phyloP scores from a whole-genome alignment of 768 basidiomycete genomes.

The Mycena indigotica region DNA sequence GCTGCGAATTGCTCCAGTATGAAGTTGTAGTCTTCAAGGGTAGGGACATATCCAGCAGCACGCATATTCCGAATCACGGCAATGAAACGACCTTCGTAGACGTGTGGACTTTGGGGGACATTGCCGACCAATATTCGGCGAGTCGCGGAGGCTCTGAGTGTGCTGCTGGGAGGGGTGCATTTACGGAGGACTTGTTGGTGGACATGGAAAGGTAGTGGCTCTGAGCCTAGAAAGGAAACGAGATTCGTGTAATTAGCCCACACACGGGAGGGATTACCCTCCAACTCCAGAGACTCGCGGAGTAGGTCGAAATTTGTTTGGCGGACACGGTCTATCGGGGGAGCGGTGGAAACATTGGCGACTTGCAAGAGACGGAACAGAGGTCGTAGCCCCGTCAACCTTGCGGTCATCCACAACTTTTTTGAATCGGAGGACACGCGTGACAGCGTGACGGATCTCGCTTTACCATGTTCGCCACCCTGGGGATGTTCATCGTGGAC shows the following conservation, averaged over 20 bases:
- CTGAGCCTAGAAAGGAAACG: constrained; percentile 48
- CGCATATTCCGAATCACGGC: constrained; percentile 72
- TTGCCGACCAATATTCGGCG: constrained; percentile 43
- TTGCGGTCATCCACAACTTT: background rate
- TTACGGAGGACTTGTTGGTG: constrained; percentile 72
- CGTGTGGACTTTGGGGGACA: constrained; percentile 43
- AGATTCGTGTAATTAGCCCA: constrained; percentile 69
- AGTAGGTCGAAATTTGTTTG: constrained; percentile 20
- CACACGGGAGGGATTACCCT: constrained; percentile 49
- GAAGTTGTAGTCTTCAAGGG: constrained; percentile 74
- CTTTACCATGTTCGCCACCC: constrained; percentile 49
- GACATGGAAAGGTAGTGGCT: constrained; percentile 59
- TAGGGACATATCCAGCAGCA: constrained; percentile 45
- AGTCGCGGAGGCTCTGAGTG: constrained; percentile 48
- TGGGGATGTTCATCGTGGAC: constrained; percentile 93
- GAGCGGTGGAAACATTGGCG: background rate
- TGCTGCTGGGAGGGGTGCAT: constrained; percentile 53
- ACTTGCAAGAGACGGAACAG: constrained; percentile 9
- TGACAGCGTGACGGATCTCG: background rate
- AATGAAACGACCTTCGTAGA: constrained; percentile 69
- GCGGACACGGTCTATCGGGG: constrained; percentile 18
- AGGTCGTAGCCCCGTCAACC: constrained; percentile 8
- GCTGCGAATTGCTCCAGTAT: constrained; percentile 76
- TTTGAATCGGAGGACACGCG: background rate
- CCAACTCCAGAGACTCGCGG: constrained; percentile 11